These are phyloP conservation scores for Marasmius oreades DNA, from an alignment of 1,284 basidiomycete species.

Conservation along the genomic window DNA sequence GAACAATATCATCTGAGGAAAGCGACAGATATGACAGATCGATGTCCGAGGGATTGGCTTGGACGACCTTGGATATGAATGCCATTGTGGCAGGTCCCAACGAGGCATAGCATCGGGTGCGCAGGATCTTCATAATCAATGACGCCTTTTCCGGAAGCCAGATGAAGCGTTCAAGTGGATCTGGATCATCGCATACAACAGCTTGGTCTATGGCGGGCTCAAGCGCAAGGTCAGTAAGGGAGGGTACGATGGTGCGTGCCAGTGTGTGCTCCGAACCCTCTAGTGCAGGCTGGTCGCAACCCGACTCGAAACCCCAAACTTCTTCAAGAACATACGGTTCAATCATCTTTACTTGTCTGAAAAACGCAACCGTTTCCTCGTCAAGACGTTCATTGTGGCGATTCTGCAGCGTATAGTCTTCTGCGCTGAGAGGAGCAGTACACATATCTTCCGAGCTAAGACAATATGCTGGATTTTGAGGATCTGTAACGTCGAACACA, in stretches of 20 bases:
- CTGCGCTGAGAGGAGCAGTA: neutral
- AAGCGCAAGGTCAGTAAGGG: neutral
- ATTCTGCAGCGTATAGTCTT: neutral
- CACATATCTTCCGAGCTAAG: neutral
- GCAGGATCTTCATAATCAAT: neutral
- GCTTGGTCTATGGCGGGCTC: neutral
- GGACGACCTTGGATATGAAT: neutral
- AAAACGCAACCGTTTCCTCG: neutral
- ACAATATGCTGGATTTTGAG: neutral
- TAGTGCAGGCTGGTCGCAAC: too few species aligned
- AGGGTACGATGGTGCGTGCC: neutral
- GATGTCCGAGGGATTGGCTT: neutral
- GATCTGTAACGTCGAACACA: neutral
- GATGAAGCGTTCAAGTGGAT: neutral
- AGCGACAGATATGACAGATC: neutral
- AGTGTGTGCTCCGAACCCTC: neutral
- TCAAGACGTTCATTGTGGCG: neutral
- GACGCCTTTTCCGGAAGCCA: neutral
- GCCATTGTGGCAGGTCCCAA: neutral
- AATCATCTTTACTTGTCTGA: neutral
- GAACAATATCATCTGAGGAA: neutral
- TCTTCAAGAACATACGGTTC: neutral
- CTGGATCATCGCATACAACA: neutral
- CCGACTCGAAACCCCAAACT: too few species aligned
- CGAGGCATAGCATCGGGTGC: neutral